Evolutionary conservation across 805 yeast genomes (phyloP), one percentile per base, ranked within the genome.

Genomic region (Candida sanyiensis): DNA sequence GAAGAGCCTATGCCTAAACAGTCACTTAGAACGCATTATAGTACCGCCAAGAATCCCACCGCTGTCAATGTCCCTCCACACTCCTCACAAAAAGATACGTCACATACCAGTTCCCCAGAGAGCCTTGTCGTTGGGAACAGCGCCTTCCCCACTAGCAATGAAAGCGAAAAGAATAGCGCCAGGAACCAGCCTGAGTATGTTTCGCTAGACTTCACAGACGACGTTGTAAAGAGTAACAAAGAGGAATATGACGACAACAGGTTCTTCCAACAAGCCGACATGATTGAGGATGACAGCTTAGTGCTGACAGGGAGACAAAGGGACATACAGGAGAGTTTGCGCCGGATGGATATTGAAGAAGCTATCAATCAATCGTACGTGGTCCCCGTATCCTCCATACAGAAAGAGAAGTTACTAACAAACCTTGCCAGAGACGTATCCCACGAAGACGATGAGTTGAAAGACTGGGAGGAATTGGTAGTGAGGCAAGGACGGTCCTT

Each of bases 311-410:
- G 50, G 8, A 50, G 46, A 10, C 66, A 63, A 39, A 25, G 39
- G 12, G 40, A 43, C 3, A 31, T 58, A 7, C 64, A 59, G 33
- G 41, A 47, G 30, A 42, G 50, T 31, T 32, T 57, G 27, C 39
- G 50, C 6, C 50, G 55, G 7, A 50, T 54, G 45, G 63, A 59
- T 22, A 63, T 64, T 19, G 60, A 62, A 28, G 62, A 60, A 24
- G 62, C 66, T 0, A 31, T 63, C 6, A 58, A 57, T 26, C 61
- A 61, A 12, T 17, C 17, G 4, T 3, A 26, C 26, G 26, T 23
- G 26, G 12, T 23, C 12, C 12, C 26, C 26, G 12, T 23, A 9
- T 12, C 11, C 9, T 8, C 9, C 11, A 37, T 18, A 29, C 44
- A 35, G 44, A n/a, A 4, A 7, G 18, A 6, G 11, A 35, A 31